Percentiles rank a stretch among this genome's conserved stretches.
These are phyloP conservation scores for Hypomyces perniciosus DNA, from an alignment of 2,329 filamentous ascomycete genomes.

Conservation along the genomic window DNA sequence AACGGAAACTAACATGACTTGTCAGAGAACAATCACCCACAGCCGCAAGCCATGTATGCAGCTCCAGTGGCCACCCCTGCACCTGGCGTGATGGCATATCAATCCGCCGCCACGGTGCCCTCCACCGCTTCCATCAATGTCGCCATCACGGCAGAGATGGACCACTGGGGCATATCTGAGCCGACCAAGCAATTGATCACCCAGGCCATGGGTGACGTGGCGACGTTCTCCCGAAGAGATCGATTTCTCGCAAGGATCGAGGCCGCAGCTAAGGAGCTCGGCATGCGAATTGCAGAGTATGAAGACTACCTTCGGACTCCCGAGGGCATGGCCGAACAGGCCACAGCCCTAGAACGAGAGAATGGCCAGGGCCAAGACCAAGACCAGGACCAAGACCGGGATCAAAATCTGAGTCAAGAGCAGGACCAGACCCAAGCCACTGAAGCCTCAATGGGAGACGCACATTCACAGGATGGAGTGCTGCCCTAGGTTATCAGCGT, in stretches of 20 bases:
- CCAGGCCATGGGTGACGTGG: constrained; percentile 42
- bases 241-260: constrained; percentile 48
- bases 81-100: constrained; percentile 16
- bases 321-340: constrained; percentile 23
- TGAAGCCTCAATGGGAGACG: constrained; percentile 11
- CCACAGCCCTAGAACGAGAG: constrained; percentile 20
- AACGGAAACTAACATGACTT: not conserved
- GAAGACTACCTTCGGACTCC: constrained; percentile 35
- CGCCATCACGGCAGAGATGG: constrained; percentile 20
- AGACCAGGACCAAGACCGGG: not conserved
- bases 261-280: constrained; percentile 48
- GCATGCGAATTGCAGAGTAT: constrained; percentile 46
- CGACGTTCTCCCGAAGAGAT: constrained; percentile 36
- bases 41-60: constrained; percentile 25
- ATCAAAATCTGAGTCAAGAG: not conserved
- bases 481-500: not conserved
- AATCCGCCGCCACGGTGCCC: constrained; percentile 2
- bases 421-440: constrained; percentile 3
- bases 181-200: constrained; percentile 19
- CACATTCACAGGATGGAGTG: constrained; percentile 3
- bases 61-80: constrained; percentile 8
- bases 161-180: constrained; percentile 28
- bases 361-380: constrained; percentile 10
- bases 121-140: not conserved
- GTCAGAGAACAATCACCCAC: constrained; percentile 42